A percentile compares a stretch with the other conserved stretches of the same genome.
These are phyloP conservation scores for Striga asiatica DNA, from an alignment of 257 asterid genomes.

Conservation along the genomic window DNA sequence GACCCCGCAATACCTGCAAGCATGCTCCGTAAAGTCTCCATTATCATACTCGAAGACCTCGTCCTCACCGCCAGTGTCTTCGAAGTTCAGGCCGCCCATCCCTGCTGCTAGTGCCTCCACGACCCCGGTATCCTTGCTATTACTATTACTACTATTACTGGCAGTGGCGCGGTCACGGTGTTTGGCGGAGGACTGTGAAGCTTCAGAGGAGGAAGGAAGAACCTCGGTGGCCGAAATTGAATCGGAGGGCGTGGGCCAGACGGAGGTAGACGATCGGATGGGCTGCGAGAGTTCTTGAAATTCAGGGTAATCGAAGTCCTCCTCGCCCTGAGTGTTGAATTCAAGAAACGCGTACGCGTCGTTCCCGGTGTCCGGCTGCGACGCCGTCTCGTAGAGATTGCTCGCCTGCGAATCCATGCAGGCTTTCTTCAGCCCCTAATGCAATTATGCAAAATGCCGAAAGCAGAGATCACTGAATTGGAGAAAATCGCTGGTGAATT, in stretches of 20 bases:
- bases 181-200: slow-evolving; percentile 36
- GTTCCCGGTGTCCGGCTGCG: slow-evolving; percentile 91
- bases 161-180: slow-evolving; percentile 29
- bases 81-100: slow-evolving; percentile 89
- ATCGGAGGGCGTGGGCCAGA: slow-evolving; percentile 78
- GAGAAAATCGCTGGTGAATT: not conserved
- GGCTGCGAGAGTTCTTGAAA: slow-evolving; percentile 93
- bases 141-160: slow-evolving; percentile 15
- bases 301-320: slow-evolving; percentile 86
- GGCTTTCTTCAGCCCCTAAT: not conserved
- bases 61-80: slow-evolving; percentile 86
- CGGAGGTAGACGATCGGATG: slow-evolving; percentile 52
- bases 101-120: slow-evolving; percentile 90
- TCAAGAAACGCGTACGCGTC: slow-evolving; percentile 88
- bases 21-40: slow-evolving; percentile 84
- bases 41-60: slow-evolving; percentile 78
- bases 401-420: slow-evolving; percentile 68
- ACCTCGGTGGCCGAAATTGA: slow-evolving; percentile 42
- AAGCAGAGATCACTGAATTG: not conserved
- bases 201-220: slow-evolving; percentile 54
- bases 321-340: slow-evolving; percentile 85
- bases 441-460: not conserved
- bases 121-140: slow-evolving; percentile 52
- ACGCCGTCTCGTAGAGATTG: slow-evolving; percentile 84
- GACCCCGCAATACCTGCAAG: slow-evolving; percentile 90